Conservation (phyloP, 139 green algal species). For the Bryopsis sp. region DNA sequence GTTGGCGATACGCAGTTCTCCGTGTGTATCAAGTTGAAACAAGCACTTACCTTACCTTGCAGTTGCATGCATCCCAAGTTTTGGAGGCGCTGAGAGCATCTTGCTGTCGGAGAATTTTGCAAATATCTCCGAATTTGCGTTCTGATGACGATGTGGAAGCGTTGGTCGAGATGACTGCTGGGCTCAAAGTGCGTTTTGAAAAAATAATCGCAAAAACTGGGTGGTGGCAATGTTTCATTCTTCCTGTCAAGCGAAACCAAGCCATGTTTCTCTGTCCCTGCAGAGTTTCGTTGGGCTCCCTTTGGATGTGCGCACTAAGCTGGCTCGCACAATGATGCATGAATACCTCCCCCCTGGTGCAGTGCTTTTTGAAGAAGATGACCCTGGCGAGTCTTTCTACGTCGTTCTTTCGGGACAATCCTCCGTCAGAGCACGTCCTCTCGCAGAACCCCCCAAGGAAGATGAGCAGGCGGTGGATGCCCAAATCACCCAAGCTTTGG, state of each 20-base stretch:
- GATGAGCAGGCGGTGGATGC: not conserved
- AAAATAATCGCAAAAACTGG: not conserved
- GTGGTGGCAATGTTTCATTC: not conserved
- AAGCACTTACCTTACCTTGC: not conserved
- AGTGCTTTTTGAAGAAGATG: not conserved
- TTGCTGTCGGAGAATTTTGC: not conserved
- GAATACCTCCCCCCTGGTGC: not conserved
- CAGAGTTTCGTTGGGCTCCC: not conserved
- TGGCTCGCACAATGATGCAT: not conserved
- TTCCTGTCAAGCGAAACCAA: too few species aligned
- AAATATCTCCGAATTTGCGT: not conserved
- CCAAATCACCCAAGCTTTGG: too few species aligned
- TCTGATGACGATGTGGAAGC: not conserved
- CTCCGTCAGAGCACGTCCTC: too few species aligned
- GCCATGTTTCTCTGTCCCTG: too few species aligned
- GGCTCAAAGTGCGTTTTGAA: not conserved
- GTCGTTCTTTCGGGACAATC: not conserved
- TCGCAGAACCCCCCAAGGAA: not conserved
- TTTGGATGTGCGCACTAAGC: not conserved
- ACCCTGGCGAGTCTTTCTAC: not conserved
- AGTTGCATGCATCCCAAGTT: not conserved
- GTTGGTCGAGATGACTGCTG: not conserved
- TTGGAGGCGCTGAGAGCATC: not conserved
- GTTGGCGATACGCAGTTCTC: not conserved
- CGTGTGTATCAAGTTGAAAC: not conserved